Conservation (phyloP, 1,284 basidiomycete genomes). For the Gymnopus androsaceus region DNA sequence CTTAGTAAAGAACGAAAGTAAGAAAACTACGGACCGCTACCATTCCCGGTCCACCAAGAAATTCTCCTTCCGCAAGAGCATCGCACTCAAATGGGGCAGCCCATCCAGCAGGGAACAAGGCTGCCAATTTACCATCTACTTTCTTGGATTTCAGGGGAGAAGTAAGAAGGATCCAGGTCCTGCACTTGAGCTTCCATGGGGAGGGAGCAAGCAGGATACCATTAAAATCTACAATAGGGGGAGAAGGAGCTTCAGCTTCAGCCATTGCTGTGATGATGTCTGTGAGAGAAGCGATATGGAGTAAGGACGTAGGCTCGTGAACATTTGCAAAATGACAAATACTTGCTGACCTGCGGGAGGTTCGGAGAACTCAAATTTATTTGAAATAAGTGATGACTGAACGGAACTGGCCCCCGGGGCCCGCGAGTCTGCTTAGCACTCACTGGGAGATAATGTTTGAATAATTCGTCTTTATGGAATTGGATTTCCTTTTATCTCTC, state of each 20-base stretch:
- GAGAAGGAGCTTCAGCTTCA: background rate
- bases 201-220: background rate
- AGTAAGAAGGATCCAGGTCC: slow-evolving; percentile 10
- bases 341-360: no score
- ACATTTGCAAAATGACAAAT: no score
- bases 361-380: no score
- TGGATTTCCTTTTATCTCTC: no score
- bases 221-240: background rate
- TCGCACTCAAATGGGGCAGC: slow-evolving; percentile 12
- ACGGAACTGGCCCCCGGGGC: no score
- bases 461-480: no score
- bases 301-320: no score
- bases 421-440: no score
- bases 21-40: slow-evolving; percentile 9
- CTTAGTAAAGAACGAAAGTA: background rate
- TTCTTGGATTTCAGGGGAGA: slow-evolving; percentile 4
- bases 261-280: no score
- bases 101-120: slow-evolving; percentile 17
- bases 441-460: no score
- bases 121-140: background rate
- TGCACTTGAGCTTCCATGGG: slow-evolving; percentile 15
- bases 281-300: no score
- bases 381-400: no score
- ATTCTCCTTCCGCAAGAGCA: slow-evolving; percentile 7
- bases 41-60: slow-evolving; percentile 14